A percentile compares a stretch with the other conserved stretches of the same genome.
Evolutionary conservation across 305 asterid species (phyloP).

Genomic region (Plantago rigida): DNA sequence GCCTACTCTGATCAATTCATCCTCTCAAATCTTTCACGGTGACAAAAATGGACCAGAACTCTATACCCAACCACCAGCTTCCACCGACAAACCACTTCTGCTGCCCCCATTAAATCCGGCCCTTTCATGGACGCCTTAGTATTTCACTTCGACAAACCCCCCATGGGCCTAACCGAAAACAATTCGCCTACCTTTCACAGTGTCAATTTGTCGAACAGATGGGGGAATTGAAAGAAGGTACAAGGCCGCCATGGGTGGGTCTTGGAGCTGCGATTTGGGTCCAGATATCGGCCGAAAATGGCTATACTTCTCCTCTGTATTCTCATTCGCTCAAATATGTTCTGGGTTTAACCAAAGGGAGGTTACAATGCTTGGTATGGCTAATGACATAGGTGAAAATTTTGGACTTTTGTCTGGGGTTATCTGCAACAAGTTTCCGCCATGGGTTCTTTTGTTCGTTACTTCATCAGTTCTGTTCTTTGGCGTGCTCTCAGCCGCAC

Average conservation of each 20-base stretch:
- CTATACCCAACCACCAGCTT: too few relatives aligned
- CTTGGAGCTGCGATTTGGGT: constrained; percentile 66
- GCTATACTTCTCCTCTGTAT: constrained; percentile 53
- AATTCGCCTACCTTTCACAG: too few relatives aligned
- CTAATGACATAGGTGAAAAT: constrained; percentile 62
- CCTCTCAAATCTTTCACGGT: too few relatives aligned
- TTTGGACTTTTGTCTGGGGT: constrained; percentile 52
- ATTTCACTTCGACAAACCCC: too few relatives aligned
- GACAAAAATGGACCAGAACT: too few relatives aligned
- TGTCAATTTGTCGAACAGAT: constrained; percentile 8
- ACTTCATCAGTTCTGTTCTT: constrained; percentile 35
- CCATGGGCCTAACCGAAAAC: too few relatives aligned
- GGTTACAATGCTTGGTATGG: constrained; percentile 59
- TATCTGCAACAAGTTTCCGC: constrained; percentile 48
- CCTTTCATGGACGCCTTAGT: too few relatives aligned
- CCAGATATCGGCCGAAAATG: constrained; percentile 58
- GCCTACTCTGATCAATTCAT: too few relatives aligned
- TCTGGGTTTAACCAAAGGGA: constrained; percentile 54
- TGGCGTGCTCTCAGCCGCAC: constrained; percentile 51
- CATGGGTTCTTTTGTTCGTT: constrained; percentile 46
- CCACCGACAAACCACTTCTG: too few relatives aligned
- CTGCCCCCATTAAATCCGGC: too few relatives aligned
- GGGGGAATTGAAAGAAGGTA: constrained; percentile 41
- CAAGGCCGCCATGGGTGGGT: constrained; percentile 70
- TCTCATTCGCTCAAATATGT: constrained; percentile 61